Evolutionary conservation across 306 rosid genomes (phyloP), one percentile per base, ranked within the genome.

Genomic region (Sicyos baderoa): DNA sequence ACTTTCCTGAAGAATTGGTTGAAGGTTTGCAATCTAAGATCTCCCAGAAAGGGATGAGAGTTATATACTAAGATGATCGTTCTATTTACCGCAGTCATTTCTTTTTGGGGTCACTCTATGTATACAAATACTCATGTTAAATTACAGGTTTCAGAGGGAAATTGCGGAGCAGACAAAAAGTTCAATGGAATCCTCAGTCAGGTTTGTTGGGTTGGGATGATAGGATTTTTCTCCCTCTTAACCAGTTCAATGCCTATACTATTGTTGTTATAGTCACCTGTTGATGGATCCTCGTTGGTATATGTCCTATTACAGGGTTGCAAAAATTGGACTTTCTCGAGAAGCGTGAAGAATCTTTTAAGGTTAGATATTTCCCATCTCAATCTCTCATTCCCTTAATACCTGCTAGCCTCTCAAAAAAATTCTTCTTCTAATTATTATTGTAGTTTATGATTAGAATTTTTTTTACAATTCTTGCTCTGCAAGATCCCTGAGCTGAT

Each of bases 151-250:
- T 49, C 37, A 25, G 23, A 61, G 76, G 76, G 52, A 72, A 44
- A 25, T 27, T 56, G 32, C 49, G 10, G 40, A 72, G 15, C 57
- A 72, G 48, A 45, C 52, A 52, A 25, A 72, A 49, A 59, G 69
- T 72, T 48, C 29, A 61, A 59, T 72, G 76, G 76, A 72, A 72
- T 59, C 76, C 76, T 3, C 69, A 47, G 18, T 72, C 76, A 72
- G 76, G 76, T 72, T 45, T 48, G 65, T 45, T 72, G 54, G 64
- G 65, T 23, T 72, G 54, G 64, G 54, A 71, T 5, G 7, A 68
- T 16, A 3, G 1, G 22, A 14, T 0, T 49, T 49, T n/a, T 35
- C 29, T 70, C 49, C 5, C 59, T 70, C 49, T 70, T 17, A 3
- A 51, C 25, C 16, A 32, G 8, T 35, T 53, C 29, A 29, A 18